A percentile compares a stretch with the other conserved stretches of the same genome.
These are phyloP conservation scores for Skeletonema marinoi DNA, from an alignment of 108 stramenopile species.

Conservation along the genomic window DNA sequence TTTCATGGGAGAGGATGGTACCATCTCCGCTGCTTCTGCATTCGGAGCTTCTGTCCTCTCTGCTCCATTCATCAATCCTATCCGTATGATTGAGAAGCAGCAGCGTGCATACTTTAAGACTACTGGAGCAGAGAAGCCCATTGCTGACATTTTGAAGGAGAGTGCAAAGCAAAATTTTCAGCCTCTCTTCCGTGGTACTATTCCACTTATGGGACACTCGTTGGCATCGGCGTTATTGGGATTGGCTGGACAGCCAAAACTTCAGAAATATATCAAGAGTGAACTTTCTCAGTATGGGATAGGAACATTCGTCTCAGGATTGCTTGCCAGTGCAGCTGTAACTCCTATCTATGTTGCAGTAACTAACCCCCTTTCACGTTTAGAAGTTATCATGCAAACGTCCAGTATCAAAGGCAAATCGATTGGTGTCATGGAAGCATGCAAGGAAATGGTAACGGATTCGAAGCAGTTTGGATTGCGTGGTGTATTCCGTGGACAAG, in stretches of 20 bases:
- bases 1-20: constrained; percentile 67
- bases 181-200: constrained; percentile 90
- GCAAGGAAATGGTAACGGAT: constrained; percentile 81
- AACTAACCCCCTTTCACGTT: constrained; percentile 86
- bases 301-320: constrained; percentile 79
- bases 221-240: constrained; percentile 87
- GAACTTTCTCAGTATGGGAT: constrained; percentile 61
- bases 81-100: constrained; percentile 96
- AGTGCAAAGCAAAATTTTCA: constrained; percentile 78
- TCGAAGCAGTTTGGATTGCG: constrained; percentile 84
- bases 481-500: constrained; percentile 92
- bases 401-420: constrained; percentile 85
- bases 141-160: constrained; percentile 84
- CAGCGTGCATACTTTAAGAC: constrained; percentile 90
- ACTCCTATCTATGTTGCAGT: constrained; percentile 91
- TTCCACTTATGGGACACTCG: constrained; percentile 93
- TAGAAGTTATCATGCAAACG: constrained; percentile 96
- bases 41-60: constrained; percentile 83
- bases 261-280: constrained; percentile 90
- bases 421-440: constrained; percentile 76
- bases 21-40: constrained; percentile 75
- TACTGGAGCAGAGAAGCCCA: constrained; percentile 85
- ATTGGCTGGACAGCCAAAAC: constrained; percentile 89
- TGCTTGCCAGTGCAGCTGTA: constrained; percentile 82
- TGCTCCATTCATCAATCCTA: constrained; percentile 93